These are phyloP conservation scores for Komagataea norvegica DNA, from an alignment of 1,139 yeast genomes.

Conservation along the genomic window DNA sequence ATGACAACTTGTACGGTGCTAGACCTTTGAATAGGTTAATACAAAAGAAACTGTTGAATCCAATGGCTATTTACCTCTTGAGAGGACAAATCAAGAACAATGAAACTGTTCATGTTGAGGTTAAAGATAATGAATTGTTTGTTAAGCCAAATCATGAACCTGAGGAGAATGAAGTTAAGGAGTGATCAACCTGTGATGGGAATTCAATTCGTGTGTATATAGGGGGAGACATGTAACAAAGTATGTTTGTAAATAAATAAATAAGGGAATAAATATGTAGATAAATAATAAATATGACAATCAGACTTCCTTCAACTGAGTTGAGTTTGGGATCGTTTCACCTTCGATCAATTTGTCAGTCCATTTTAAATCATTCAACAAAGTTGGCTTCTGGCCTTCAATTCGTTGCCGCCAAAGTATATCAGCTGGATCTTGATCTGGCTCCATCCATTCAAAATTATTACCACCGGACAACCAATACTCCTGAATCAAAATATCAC, in stretches of 20 bases:
- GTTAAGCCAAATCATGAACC: slow-evolving; percentile 47
- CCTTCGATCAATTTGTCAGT: slow-evolving; percentile 20
- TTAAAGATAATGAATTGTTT: slow-evolving; percentile 33
- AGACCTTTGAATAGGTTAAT: slow-evolving; percentile 90
- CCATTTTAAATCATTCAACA: slow-evolving; percentile 18
- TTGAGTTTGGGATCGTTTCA: background rate
- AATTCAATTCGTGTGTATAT: too few relatives aligned
- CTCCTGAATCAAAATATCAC: slow-evolving; percentile 55
- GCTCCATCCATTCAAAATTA: slow-evolving; percentile 68
- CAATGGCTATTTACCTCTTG: slow-evolving; percentile 75
- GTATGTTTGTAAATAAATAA: slow-evolving; percentile 5
- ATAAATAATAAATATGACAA: background rate
- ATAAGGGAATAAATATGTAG: slow-evolving; percentile 7
- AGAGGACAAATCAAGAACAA: slow-evolving; percentile 72
- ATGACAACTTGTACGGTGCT: slow-evolving; percentile 90
- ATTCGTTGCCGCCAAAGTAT: slow-evolving; percentile 41
- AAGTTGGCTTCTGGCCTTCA: slow-evolving; percentile 18
- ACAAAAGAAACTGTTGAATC: slow-evolving; percentile 76
- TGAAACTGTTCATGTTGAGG: slow-evolving; percentile 52
- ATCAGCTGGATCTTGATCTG: slow-evolving; percentile 68
- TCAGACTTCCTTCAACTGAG: slow-evolving; percentile 1
- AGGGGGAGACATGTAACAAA: too few relatives aligned
- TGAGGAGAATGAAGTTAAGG: slow-evolving; percentile 7
- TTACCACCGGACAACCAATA: slow-evolving; percentile 69
- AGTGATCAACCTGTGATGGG: too few relatives aligned